phyloP scores from a whole-genome alignment of 2,329 filamentous ascomycete genomes.

The Aspergillus sp. region DNA sequence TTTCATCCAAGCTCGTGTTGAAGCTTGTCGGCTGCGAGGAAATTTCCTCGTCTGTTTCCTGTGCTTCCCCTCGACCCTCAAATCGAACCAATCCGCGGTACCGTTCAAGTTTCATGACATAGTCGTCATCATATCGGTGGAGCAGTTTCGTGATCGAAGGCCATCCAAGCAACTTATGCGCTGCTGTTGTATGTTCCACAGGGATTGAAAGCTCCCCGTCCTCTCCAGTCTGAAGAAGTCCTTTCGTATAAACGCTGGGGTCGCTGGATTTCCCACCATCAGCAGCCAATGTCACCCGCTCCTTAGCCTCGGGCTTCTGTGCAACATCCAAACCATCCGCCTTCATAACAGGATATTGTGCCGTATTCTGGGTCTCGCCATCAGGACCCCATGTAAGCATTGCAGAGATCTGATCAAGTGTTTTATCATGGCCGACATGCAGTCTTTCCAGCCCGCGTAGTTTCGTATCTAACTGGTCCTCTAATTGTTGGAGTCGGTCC shows the following conservation, averaged over 20 bases:
- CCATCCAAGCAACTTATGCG: constrained; percentile 76
- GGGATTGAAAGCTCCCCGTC: constrained; percentile 69
- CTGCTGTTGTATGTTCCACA: constrained; percentile 85
- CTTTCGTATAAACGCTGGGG: neutral
- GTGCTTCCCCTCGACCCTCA: constrained; percentile 76
- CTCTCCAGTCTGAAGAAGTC: constrained; percentile 24
- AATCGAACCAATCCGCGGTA: constrained; percentile 71
- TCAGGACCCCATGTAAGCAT: neutral
- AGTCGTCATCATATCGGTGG: constrained; percentile 62
- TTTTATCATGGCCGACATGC: constrained; percentile 19
- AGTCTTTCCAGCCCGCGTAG: constrained; percentile 20
- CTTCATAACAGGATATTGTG: constrained; percentile 27
- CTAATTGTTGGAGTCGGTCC: constrained; percentile 33
- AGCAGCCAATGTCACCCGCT: constrained; percentile 2
- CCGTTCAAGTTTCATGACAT: constrained; percentile 75
- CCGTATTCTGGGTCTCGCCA: constrained; percentile 15
- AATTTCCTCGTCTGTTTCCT: constrained; percentile 56
- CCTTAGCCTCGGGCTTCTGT: constrained; percentile 17
- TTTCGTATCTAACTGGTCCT: constrained; percentile 30
- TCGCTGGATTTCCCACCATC: constrained; percentile 3
- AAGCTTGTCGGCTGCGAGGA: constrained; percentile 30
- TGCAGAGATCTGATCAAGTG: constrained; percentile 10
- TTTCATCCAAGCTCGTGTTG: constrained; percentile 27
- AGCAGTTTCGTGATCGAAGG: constrained; percentile 67
- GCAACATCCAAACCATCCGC: constrained; percentile 14